Base-by-base conservation (phyloP, 805 yeast genomes). In the Myxozyma melibiosi region DNA sequence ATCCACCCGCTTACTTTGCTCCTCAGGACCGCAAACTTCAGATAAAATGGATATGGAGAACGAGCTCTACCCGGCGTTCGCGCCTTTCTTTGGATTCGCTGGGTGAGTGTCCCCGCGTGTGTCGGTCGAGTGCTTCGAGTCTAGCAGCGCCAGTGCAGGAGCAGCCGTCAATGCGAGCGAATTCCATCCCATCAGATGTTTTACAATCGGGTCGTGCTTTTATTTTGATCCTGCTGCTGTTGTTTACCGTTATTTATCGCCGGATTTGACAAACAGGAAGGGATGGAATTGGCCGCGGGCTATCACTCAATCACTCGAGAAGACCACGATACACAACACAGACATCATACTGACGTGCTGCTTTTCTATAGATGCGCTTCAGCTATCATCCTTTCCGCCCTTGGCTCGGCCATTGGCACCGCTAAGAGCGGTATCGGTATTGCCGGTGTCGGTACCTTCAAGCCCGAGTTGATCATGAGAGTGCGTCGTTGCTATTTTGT, bases 341-440 rank as follows among this genome's bases (percentile, higher is more conserved):
- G n/a, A n/a, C n/a, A n/a, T n/a, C n/a, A n/a, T n/a, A n/a, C n/a
- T n/a, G n/a, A n/a, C n/a, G n/a, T n/a, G n/a, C n/a, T n/a, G n/a
- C n/a, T n/a, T n/a, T n/a, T 16, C 22, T 27, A n/a, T 27, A 60
- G 64, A 60, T 94, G 99, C 82, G 96, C 99, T 53, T 88, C 97
- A 51, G 98, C 99, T 73, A 94, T 94, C 73, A 89, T 95, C 71
- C 92, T 94, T 83, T 90, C 98, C 74, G 89, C 97, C 70, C 85
- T 92, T 13, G 99, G 99, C 61, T 98, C 99, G 2, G 98, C 98
- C 61, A 84, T 91, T 64, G 99, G 99, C 57, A 92, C 98, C 2
- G 98, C 98, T 61, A 94, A 94, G 74, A 87, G 96, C 43, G 99
- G 99, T 55, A 85, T 94, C 62, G 99, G 99, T 80, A 94, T 94